Evolutionary conservation across 2,329 filamentous ascomycete genomes (phyloP).

Genomic region (Botrytis byssoidea): DNA sequence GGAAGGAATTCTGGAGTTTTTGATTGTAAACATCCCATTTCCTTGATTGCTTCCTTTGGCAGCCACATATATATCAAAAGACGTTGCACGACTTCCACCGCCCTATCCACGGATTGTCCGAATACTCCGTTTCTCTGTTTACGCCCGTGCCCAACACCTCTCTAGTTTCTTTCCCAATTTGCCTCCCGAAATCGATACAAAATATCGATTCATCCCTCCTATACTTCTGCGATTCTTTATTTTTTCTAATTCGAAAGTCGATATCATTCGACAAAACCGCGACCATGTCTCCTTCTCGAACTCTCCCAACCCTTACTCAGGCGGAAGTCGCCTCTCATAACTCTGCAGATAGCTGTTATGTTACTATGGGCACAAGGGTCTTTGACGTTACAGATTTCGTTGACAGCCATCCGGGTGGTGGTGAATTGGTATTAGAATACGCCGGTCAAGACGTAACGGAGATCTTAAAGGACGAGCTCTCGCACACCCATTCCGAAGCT

Average conservation of each 20-base stretch:
- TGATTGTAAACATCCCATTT: background rate
- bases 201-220: background rate
- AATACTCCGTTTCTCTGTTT: slow-evolving; percentile 3
- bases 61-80: background rate
- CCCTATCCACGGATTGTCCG: background rate
- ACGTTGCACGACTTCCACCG: background rate
- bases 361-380: slow-evolving; percentile 84
- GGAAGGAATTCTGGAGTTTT: background rate
- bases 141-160: background rate
- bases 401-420: slow-evolving; percentile 85
- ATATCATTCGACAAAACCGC: background rate
- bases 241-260: background rate
- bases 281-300: slow-evolving; percentile 72
- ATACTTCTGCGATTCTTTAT: background rate
- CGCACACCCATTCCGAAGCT: slow-evolving; percentile 82
- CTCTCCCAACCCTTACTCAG: slow-evolving; percentile 77
- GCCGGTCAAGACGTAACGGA: slow-evolving; percentile 81
- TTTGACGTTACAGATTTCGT: slow-evolving; percentile 94
- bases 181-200: slow-evolving; percentile 1
- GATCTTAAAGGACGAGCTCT: slow-evolving; percentile 79
- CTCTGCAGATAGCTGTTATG: slow-evolving; percentile 81
- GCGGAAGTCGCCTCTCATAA: slow-evolving; percentile 82
- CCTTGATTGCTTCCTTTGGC: background rate
- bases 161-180: slow-evolving; percentile 10
- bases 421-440: slow-evolving; percentile 84